A percentile compares a stretch with the other conserved stretches of the same genome.
phyloP scores from a whole-genome alignment of 2,329 filamentous ascomycete genomes.

The Cercospora sp. region DNA sequence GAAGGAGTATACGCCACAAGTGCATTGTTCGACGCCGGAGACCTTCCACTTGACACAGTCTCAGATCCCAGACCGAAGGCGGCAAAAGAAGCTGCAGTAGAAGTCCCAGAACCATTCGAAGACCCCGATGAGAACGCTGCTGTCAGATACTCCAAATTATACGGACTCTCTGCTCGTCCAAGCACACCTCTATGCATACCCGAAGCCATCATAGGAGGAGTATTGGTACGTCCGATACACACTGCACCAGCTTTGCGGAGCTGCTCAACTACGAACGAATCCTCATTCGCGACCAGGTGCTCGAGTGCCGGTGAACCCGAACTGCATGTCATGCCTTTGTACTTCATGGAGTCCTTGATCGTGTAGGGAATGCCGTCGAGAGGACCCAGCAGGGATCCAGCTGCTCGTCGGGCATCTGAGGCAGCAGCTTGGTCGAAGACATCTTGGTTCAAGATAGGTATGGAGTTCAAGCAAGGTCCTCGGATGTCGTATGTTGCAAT shows the following conservation, averaged over 20 bases:
- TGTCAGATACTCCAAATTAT: slow-evolving; percentile 56
- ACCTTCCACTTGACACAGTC: slow-evolving; percentile 58
- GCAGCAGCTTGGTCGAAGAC: slow-evolving; percentile 51
- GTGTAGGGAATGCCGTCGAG: slow-evolving; percentile 61
- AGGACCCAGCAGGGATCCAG: slow-evolving; percentile 40
- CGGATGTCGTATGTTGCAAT: slow-evolving; percentile 51
- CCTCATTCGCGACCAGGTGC: slow-evolving; percentile 52
- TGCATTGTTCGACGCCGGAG: slow-evolving; percentile 59
- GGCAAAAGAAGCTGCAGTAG: slow-evolving; percentile 54
- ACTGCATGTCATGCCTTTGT: slow-evolving; percentile 55
- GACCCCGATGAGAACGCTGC: slow-evolving; percentile 60
- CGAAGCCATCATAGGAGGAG: slow-evolving; percentile 61
- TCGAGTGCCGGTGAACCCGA: slow-evolving; percentile 58
- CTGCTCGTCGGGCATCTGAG: slow-evolving; percentile 49
- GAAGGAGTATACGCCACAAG: slow-evolving; percentile 60
- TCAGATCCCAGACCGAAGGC: slow-evolving; percentile 58
- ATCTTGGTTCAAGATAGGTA: slow-evolving; percentile 51
- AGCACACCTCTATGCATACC: slow-evolving; percentile 61
- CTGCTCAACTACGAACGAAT: slow-evolving; percentile 53
- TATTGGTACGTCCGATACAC: slow-evolving; percentile 59
- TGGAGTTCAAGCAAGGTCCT: slow-evolving; percentile 48
- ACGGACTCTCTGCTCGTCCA: slow-evolving; percentile 58
- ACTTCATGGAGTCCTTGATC: slow-evolving; percentile 60
- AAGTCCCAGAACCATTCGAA: slow-evolving; percentile 58
- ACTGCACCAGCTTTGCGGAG: slow-evolving; percentile 55